Evolutionary conservation across 441 rosid species (phyloP), one percentile per base, ranked within the genome.

Genomic region (Gossypium trilobum): DNA sequence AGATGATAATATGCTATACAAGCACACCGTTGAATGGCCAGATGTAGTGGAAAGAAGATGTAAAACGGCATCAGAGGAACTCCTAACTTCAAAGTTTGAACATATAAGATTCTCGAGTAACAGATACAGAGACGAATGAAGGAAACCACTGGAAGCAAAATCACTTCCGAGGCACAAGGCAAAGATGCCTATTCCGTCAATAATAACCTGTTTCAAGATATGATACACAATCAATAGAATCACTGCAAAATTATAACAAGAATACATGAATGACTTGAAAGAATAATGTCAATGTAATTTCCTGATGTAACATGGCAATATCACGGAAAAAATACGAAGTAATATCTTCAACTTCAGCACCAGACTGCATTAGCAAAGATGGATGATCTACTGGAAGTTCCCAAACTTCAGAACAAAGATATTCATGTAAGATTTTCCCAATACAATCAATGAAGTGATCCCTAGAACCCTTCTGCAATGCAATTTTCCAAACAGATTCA

Each of bases 351-450:
- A 22, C 80, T 68, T 88, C 88, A 25, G 74, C 56, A 19, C 85
- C 87, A 54, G 61, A 71, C 46, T 75, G 85, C 67, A 70, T 29
- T 19, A 67, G 64, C 54, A 79, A 70, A 72, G 82, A 75, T 58
- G 77, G 82, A 70, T 78, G 78, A 79, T 89, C 95, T 71, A 87
- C 17, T 13, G 98, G 96, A 77, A 95, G 89, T 82, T 82, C 85
- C 98, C 99, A 95, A 46, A 91, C 76, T 85, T 95, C 97, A 81
- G 88, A 78, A 62, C 91, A 85, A 65, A 92, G 84, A 83, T 88
- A 95, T 75, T 92, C 99, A 59, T 92, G 97, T 73, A 92, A 86
- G 79, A 92, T 87, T 86, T 89, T 85, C 59, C 97, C 97, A 79
- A 89, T 54, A 56, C 93, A 89, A 71, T 92, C 92, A 70, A 89